Evolutionary conservation across 2,329 filamentous ascomycete species (phyloP).

Genomic region (Colletotrichum plurivorum): DNA sequence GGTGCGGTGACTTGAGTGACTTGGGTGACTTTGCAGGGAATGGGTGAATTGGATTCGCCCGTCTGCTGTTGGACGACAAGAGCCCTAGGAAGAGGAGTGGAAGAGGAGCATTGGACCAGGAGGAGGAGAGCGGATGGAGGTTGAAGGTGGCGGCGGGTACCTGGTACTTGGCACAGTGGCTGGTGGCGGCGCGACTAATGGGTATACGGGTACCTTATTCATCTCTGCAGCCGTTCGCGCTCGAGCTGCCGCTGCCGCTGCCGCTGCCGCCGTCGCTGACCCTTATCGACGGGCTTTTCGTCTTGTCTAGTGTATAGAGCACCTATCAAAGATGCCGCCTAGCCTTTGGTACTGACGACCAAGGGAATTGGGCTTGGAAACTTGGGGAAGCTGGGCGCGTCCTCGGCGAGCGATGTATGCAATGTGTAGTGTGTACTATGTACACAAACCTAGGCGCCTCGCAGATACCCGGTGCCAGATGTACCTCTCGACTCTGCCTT

Average conservation of each 20-base stretch:
- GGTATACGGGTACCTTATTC: background rate
- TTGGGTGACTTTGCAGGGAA: constrained; percentile 38
- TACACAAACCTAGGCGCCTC: no score
- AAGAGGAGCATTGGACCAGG: constrained; percentile 2
- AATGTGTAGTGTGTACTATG: no score
- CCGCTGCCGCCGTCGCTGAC: constrained; percentile 3
- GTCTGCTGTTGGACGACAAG: constrained; percentile 21
- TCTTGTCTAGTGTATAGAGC: background rate
- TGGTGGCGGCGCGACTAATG: background rate
- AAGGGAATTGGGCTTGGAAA: no score
- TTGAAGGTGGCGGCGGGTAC: constrained; percentile 9
- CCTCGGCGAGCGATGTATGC: no score
- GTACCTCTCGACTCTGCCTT: no score
- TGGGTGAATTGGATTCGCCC: constrained; percentile 34
- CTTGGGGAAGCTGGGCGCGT: no score
- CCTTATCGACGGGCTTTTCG: constrained; percentile 1
- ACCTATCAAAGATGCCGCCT: no score
- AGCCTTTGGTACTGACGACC: no score
- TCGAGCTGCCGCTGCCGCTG: constrained; percentile 26
- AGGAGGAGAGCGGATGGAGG: background rate
- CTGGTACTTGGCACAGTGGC: constrained; percentile 1
- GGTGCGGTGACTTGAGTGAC: constrained; percentile 35
- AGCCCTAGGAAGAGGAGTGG: background rate
- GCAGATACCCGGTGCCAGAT: no score
- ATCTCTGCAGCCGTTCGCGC: constrained; percentile 22